A percentile compares a stretch with the other conserved stretches of the same genome.
Conservation (phyloP, 2,329 filamentous ascomycete genomes). For the Ascochyta viciae-villosae region DNA sequence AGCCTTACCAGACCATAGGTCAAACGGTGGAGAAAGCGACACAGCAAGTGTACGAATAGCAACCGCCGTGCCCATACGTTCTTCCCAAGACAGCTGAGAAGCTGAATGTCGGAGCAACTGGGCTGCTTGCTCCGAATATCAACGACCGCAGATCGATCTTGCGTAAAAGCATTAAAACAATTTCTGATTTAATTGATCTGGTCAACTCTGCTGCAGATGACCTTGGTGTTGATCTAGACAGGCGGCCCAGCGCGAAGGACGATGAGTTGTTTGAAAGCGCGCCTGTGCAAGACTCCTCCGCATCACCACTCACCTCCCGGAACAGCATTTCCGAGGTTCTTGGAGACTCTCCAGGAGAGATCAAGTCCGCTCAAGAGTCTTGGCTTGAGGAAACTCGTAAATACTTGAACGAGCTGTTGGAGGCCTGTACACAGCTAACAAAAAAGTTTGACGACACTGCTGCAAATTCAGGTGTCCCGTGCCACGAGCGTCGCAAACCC, state of each 20-base stretch:
- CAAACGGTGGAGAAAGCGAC: neutral
- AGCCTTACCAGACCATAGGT: neutral
- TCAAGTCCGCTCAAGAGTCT: constrained; percentile 19
- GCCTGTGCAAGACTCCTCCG: constrained; percentile 25
- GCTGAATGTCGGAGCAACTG: constrained; percentile 34
- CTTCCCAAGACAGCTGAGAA: constrained; percentile 34
- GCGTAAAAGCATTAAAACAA: constrained; percentile 34
- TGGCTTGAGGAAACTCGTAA: constrained; percentile 31
- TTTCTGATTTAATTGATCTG: constrained; percentile 46
- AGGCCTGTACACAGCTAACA: constrained; percentile 31
- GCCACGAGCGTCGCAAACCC: constrained; percentile 18
- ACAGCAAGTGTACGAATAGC: constrained; percentile 21
- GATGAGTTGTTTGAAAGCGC: constrained; percentile 35
- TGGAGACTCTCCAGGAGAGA: constrained; percentile 15
- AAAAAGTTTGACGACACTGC: constrained; percentile 41
- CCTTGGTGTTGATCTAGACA: constrained; percentile 43
- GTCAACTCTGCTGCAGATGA: constrained; percentile 48
- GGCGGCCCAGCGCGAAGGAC: constrained; percentile 28
- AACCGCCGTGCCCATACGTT: constrained; percentile 16
- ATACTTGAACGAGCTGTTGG: constrained; percentile 29
- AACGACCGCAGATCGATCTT: constrained; percentile 38
- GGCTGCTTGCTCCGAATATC: constrained; percentile 37
- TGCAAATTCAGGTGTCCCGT: constrained; percentile 30
- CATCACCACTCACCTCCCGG: constrained; percentile 1
- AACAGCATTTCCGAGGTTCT: neutral